Evolutionary conservation across 768 basidiomycete species (phyloP), one percentile per base, ranked within the genome.

Genomic region (Suillus placidus): DNA sequence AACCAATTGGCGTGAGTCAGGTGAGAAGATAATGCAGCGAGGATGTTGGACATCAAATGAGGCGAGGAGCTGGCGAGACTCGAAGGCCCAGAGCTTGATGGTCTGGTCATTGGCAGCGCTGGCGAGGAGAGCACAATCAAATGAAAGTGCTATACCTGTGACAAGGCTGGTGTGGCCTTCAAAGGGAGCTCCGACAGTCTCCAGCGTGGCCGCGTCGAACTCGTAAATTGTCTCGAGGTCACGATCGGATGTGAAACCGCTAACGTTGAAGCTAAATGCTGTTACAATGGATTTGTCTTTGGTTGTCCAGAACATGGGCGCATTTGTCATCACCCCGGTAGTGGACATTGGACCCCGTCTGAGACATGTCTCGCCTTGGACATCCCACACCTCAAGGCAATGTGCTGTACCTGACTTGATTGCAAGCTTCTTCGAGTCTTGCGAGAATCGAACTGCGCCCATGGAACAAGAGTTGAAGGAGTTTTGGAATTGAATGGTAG

Each of bases 381-480:
- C 3, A n/a, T 55, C 54, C 54, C 54, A 23, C n/a, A 57, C 55
- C 13, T 23, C 35, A 23, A 57, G 55, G 55, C n/a, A 23, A n/a
- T 13, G 6, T n/a, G 13, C n/a, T 3, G 0, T 4, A 4, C 1
- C 1, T 23, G 55, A 57, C n/a, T 23, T 57, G 7, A 57, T 4
- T 2, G 55, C 55, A 4, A 57, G 35, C 35, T 57, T 57, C 7
- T 23, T 57, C 14, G 35, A 37, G 55, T 57, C 55, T 16, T 23
- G 55, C 35, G 55, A 57, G 3, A 57, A 57, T 57, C 55, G 55
- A 23, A 57, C 23, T 57, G 55, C n/a, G 14, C n/a, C 55, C 55
- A 14, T 3, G 3, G 13, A 35, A 26, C 26, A 2, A 26, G 26
- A 26, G 26, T 26, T 26, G 26, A 26, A 26, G 26, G 26, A 26